Evolutionary conservation across 2,329 filamentous ascomycete species (phyloP).

Genomic region (Hymenoscyphus albidus): DNA sequence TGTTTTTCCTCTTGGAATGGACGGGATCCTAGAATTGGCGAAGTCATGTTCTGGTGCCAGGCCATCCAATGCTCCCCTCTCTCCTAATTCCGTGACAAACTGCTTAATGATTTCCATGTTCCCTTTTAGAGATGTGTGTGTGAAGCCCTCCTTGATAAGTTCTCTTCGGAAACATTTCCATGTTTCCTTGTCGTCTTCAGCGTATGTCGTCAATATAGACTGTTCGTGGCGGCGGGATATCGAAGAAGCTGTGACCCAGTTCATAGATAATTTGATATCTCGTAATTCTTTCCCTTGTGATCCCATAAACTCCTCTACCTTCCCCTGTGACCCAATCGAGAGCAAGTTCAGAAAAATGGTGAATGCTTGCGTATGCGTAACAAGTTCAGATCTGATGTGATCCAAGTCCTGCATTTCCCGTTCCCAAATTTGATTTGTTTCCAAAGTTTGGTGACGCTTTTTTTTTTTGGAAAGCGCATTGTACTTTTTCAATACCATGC

Average conservation of each 20-base stretch:
- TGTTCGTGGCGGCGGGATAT: conserved; percentile 13
- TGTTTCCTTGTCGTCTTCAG: conserved; percentile 45
- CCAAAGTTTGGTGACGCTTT: conserved; percentile 16
- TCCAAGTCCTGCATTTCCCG: conserved; percentile 17
- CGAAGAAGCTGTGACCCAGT: conserved; percentile 17
- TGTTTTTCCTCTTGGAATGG: not conserved
- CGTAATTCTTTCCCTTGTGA: conserved; percentile 15
- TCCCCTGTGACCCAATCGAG: conserved; percentile 15
- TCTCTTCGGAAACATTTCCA: conserved; percentile 54
- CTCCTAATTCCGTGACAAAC: conserved; percentile 24
- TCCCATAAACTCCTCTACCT: conserved; percentile 19
- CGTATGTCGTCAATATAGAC: conserved; percentile 23
- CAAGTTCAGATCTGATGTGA: conserved; percentile 15
- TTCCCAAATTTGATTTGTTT: conserved; percentile 19
- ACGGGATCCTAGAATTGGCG: not conserved
- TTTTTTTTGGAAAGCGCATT: conserved; percentile 18
- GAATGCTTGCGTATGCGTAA: conserved; percentile 19
- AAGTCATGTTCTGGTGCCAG: not conserved
- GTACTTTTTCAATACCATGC: conserved; percentile 17
- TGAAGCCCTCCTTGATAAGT: conserved; percentile 53
- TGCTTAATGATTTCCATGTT: conserved; percentile 44
- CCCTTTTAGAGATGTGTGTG: conserved; percentile 47
- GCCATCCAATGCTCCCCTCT: conserved; percentile 20
- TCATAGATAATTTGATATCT: conserved; percentile 13
- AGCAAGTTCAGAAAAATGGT: conserved; percentile 17